A percentile compares a stretch with the other conserved stretches of the same genome.
Conservation (phyloP, 192 early-diverging fungal species). For the Gonapodya prolifera region DNA sequence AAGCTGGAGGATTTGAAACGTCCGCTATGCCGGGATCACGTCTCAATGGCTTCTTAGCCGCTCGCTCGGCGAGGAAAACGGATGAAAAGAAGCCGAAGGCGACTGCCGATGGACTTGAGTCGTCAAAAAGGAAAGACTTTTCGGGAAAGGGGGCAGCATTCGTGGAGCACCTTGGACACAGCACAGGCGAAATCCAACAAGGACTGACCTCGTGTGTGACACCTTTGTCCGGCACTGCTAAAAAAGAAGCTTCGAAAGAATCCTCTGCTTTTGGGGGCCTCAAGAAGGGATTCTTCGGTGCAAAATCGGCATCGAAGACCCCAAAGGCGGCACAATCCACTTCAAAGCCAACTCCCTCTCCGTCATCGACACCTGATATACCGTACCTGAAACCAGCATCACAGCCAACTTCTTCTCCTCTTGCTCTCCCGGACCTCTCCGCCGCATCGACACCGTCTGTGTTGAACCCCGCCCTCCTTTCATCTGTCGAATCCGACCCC, state of each 20-base stretch:
- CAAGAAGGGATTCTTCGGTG: not conserved
- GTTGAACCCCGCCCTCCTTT: not conserved
- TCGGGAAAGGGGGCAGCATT: too few species aligned
- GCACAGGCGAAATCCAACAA: too few species aligned
- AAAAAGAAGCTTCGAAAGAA: not conserved
- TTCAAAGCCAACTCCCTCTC: not conserved
- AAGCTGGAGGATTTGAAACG: too few species aligned
- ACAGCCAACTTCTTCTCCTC: not conserved
- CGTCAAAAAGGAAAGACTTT: too few species aligned
- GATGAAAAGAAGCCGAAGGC: too few species aligned
- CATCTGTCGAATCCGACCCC: not conserved
- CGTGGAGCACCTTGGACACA: too few species aligned
- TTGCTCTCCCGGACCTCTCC: not conserved
- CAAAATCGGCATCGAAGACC: not conserved
- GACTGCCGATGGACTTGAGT: too few species aligned
- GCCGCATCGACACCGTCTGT: not conserved
- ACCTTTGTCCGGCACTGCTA: too few species aligned
- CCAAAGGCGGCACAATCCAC: not conserved
- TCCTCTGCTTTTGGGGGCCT: not conserved
- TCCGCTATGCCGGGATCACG: not conserved
- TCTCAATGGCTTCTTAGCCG: not conserved
- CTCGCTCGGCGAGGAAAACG: not conserved
- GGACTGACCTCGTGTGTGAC: too few species aligned
- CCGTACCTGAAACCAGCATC: not conserved
- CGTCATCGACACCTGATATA: not conserved